These are phyloP conservation scores for Sporothrix humicola DNA, from an alignment of 2,329 filamentous ascomycete genomes.

Conservation along the genomic window DNA sequence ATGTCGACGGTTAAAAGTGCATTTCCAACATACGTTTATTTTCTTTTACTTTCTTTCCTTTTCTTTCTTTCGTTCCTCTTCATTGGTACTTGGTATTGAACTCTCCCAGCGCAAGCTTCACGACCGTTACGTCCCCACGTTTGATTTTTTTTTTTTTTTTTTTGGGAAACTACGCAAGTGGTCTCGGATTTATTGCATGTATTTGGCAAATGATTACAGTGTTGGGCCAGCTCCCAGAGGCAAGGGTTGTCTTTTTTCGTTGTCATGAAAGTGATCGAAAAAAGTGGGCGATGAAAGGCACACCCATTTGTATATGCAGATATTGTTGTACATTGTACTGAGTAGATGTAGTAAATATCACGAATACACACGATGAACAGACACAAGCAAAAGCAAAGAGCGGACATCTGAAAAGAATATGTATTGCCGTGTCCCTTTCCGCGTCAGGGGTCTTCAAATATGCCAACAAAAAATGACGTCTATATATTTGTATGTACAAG, in stretches of 20 bases:
- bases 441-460: too few species aligned
- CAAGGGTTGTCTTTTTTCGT: background rate
- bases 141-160: constrained; percentile 6
- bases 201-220: constrained; percentile 22
- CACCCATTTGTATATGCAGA: constrained; percentile 11
- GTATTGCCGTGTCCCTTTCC: too few species aligned
- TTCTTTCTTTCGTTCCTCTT: constrained; percentile 3
- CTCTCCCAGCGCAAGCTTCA: constrained; percentile 31
- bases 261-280: background rate
- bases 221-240: constrained; percentile 31
- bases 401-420: background rate
- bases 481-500: background rate
- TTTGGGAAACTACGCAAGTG: background rate
- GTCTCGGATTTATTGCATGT: constrained; percentile 1
- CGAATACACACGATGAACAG: background rate
- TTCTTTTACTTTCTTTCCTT: background rate
- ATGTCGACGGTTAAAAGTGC: constrained; percentile 32
- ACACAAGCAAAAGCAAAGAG: background rate
- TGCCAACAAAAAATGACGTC: background rate
- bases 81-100: constrained; percentile 9
- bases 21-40: constrained; percentile 21
- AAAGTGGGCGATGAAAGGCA: background rate
- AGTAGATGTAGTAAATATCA: constrained; percentile 7
- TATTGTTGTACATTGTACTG: constrained; percentile 20
- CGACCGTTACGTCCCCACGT: constrained; percentile 33